phyloP scores from a whole-genome alignment of 148 eudicot genomes.

The Fagopyrum esculentum region DNA sequence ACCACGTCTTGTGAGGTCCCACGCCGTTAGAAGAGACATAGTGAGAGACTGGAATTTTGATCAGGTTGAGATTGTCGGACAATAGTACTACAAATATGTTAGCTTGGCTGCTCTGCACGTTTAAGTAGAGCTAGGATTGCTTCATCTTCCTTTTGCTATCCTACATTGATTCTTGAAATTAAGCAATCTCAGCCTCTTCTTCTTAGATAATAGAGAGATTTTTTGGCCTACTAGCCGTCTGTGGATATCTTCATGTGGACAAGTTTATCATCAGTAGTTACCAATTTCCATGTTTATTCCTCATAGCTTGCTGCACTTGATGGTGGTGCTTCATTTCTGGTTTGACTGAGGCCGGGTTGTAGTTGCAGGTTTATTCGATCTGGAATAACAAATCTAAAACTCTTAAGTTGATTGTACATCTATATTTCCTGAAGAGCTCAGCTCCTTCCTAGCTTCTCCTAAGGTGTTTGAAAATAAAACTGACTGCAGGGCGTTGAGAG shows the following conservation, averaged over 20 bases:
- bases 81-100: not conserved
- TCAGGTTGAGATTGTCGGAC: slow-evolving; percentile 28
- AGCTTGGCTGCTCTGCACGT: not conserved
- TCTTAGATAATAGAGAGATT: not conserved
- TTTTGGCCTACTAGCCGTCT: not conserved
- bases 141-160: not conserved
- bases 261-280: not conserved
- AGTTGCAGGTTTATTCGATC: too few species aligned
- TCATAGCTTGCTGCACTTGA: not conserved
- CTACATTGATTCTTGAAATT: not conserved
- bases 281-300: not conserved
- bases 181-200: not conserved
- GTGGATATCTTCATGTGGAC: slow-evolving; percentile 1
- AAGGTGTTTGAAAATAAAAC: too few species aligned
- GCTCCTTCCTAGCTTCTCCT: too few species aligned
- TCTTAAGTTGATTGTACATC: too few species aligned
- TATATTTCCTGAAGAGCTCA: too few species aligned
- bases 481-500: too few species aligned
- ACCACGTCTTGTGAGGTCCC: slow-evolving; percentile 75
- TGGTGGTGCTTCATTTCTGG: too few species aligned
- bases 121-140: not conserved
- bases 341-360: too few species aligned
- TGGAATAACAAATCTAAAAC: too few species aligned
- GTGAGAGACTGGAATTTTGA: slow-evolving; percentile 85
- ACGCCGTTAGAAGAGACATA: slow-evolving; percentile 72